phyloP scores from a whole-genome alignment of 2,329 filamentous ascomycete genomes.

The Cladosporium sp. region DNA sequence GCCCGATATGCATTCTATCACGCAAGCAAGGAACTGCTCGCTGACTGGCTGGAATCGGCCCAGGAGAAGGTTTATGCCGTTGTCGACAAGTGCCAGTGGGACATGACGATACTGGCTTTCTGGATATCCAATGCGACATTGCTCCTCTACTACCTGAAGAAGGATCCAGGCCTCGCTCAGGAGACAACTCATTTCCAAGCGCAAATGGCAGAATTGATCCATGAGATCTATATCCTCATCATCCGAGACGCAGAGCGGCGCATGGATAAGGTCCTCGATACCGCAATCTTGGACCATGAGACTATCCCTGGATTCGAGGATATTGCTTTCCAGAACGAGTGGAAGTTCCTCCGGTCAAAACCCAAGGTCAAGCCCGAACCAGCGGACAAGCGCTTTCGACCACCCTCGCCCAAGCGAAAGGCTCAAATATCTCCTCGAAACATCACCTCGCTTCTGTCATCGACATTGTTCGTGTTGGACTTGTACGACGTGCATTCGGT shows the following conservation, averaged over 20 bases:
- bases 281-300: constrained; percentile 93
- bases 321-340: constrained; percentile 95
- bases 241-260: constrained; percentile 91
- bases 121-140: constrained; percentile 98
- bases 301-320: constrained; percentile 97
- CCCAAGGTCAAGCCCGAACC: constrained; percentile 83
- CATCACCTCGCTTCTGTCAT: constrained; percentile 90
- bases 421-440: constrained; percentile 90
- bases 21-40: constrained; percentile 76
- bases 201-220: constrained; percentile 88
- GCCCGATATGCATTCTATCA: constrained; percentile 97
- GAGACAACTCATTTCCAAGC: constrained; percentile 85
- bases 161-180: constrained; percentile 74
- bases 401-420: constrained; percentile 85
- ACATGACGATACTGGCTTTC: constrained; percentile 98
- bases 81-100: constrained; percentile 94
- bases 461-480: constrained; percentile 92
- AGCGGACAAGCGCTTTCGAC: constrained; percentile 80
- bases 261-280: constrained; percentile 90
- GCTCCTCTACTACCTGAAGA: constrained; percentile 93
- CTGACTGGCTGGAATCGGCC: constrained; percentile 71
- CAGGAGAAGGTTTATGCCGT: constrained; percentile 97
- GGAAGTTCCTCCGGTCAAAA: constrained; percentile 94
- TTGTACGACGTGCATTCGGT: constrained; percentile 99
- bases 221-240: constrained; percentile 97